A percentile compares a stretch with the other conserved stretches of the same genome.
These are phyloP conservation scores for Pseudogymnoascus sp. DNA, from an alignment of 2,329 filamentous ascomycete species.

Conservation along the genomic window DNA sequence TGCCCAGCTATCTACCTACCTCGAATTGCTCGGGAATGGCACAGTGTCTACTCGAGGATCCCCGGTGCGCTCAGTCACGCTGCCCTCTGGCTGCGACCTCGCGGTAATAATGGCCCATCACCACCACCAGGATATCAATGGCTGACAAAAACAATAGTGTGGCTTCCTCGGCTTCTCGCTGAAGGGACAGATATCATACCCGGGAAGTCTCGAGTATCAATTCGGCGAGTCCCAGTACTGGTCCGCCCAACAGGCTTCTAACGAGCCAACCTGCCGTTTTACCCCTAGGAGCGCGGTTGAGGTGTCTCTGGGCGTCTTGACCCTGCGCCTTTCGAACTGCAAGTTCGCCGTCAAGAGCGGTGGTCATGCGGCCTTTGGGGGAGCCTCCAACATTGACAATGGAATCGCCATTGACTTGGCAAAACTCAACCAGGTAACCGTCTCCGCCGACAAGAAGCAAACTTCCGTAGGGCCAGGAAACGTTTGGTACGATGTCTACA, in stretches of 20 bases:
- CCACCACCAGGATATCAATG: not conserved
- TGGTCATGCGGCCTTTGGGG: conserved; percentile 28
- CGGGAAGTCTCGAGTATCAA: conserved; percentile 14
- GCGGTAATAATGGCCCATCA: not conserved
- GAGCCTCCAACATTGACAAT: conserved; percentile 42
- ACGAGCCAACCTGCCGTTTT: conserved; percentile 17
- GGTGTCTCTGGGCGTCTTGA: conserved; percentile 8
- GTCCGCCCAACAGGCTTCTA: conserved; percentile 17
- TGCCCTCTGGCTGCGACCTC: conserved; percentile 4
- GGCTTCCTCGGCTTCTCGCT: conserved; percentile 14
- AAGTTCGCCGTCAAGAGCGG: conserved; percentile 22
- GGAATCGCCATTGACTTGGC: conserved; percentile 44
- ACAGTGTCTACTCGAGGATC: not conserved
- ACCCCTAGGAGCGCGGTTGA: not conserved
- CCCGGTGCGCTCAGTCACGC: not conserved
- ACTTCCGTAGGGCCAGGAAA: conserved; percentile 32
- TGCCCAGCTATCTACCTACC: not conserved
- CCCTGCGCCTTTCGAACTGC: conserved; percentile 14
- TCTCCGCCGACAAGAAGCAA: conserved; percentile 22
- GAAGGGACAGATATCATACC: conserved; percentile 16
- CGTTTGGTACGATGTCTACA: conserved; percentile 35
- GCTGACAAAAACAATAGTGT: conserved; percentile 12
- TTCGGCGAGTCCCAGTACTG: conserved; percentile 15
- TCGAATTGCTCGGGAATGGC: not conserved
- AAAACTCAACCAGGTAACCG: conserved; percentile 21